Conservation (phyloP, 257 asterid species). For the Fraxinus cuspidata region DNA sequence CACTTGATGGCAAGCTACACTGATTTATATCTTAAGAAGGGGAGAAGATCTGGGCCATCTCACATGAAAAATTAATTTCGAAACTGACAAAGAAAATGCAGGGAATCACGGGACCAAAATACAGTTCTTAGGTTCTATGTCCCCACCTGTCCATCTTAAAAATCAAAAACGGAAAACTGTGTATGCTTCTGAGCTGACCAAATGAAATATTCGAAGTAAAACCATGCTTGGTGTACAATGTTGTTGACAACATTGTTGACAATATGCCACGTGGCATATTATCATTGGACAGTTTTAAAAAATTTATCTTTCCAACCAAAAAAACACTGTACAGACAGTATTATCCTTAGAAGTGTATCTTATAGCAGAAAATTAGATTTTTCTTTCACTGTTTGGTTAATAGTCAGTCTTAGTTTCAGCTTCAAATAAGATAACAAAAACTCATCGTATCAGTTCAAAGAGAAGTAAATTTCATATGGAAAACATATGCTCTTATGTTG, state of each 20-base stretch:
- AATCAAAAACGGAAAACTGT: background rate
- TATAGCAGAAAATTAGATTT: no score
- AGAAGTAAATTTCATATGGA: background rate
- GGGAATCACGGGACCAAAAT: background rate
- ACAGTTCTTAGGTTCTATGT: background rate
- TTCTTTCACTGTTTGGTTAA: no score
- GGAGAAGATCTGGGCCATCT: background rate
- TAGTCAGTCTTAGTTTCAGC: background rate
- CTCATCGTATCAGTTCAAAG: background rate
- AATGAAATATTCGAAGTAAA: background rate
- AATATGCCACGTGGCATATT: no score
- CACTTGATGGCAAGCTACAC: constrained; percentile 5
- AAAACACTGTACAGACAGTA: no score
- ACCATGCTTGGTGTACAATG: no score
- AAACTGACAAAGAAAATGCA: background rate
- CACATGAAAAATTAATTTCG: background rate
- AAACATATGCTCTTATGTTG: background rate
- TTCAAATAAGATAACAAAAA: background rate
- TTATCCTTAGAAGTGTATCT: no score
- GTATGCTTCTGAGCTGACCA: constrained; percentile 4
- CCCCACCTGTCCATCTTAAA: background rate
- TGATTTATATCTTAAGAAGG: background rate
- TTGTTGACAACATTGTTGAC: no score
- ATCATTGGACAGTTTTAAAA: no score
- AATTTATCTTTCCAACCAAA: no score